Evolutionary conservation across 106 monocot genomes (phyloP).

Genomic region (Apostasia shenzhenica): DNA sequence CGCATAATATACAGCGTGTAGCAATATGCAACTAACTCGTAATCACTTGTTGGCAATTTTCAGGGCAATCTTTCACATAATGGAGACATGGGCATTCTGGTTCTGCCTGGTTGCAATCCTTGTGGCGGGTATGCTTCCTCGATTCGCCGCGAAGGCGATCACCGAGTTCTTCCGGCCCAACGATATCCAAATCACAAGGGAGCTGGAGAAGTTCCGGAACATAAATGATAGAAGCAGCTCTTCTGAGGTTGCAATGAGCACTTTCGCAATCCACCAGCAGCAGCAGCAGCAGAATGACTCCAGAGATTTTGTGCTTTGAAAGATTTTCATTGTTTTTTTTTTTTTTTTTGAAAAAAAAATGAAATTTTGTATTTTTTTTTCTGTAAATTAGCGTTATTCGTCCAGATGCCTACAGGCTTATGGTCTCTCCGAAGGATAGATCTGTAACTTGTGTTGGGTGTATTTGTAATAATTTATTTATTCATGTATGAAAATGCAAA

Average conservation of each 20-base stretch:
- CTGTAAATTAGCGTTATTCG: neutral
- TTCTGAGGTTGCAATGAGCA: constrained; percentile 43
- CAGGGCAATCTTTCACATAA: constrained; percentile 85
- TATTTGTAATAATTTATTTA: neutral
- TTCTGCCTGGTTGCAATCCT: constrained; percentile 45
- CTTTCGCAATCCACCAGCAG: constrained; percentile 2
- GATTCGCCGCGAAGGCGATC: constrained; percentile 53
- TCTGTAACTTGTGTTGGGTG: neutral
- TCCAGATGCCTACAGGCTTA: neutral
- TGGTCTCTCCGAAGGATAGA: neutral
- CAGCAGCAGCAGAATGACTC: neutral
- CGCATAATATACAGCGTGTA: no score
- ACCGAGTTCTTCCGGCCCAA: constrained; percentile 42
- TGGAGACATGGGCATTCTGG: constrained; percentile 76
- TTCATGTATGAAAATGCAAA: no score
- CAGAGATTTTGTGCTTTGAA: neutral
- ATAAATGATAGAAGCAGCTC: neutral
- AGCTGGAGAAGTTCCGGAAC: constrained; percentile 51
- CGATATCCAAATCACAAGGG: constrained; percentile 76
- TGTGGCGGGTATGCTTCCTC: constrained; percentile 56
- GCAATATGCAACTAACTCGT: neutral
- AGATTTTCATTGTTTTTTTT: neutral
- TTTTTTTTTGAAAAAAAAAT: neutral
- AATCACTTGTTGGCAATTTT: constrained; percentile 1
- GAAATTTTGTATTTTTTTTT: neutral